These are phyloP conservation scores for Coemansia sp. DNA, from an alignment of 192 early-diverging fungal species.

Conservation along the genomic window DNA sequence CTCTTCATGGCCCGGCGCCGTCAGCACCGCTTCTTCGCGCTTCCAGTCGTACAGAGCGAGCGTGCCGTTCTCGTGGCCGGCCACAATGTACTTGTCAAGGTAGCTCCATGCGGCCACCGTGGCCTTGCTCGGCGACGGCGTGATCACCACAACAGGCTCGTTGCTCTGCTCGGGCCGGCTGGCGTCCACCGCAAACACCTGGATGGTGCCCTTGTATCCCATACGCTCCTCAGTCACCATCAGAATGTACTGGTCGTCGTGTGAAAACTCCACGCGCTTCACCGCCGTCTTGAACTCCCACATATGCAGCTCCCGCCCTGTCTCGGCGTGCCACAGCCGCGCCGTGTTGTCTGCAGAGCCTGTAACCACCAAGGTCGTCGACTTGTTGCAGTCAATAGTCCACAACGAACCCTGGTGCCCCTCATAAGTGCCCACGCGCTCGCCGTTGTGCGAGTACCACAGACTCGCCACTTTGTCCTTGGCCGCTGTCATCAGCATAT, in stretches of 20 bases:
- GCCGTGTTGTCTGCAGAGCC: constrained; percentile 90
- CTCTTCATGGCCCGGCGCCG: constrained; percentile 62
- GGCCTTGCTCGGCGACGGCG: constrained; percentile 76
- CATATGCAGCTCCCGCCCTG: constrained; percentile 85
- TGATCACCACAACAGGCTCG: constrained; percentile 73
- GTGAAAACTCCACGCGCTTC: constrained; percentile 84
- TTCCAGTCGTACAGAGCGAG: constrained; percentile 87
- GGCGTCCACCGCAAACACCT: constrained; percentile 76
- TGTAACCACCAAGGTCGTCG: constrained; percentile 74
- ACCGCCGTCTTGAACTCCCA: constrained; percentile 92
- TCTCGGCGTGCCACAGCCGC: constrained; percentile 90
- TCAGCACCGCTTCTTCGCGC: constrained; percentile 66
- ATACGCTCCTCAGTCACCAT: constrained; percentile 96
- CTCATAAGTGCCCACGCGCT: constrained; percentile 88
- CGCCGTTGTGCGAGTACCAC: constrained; percentile 98
- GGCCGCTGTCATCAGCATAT: constrained; percentile 90
- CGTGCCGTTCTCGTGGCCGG: constrained; percentile 90
- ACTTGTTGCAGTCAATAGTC: constrained; percentile 91
- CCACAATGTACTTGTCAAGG: constrained; percentile 91
- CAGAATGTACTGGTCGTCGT: constrained; percentile 84
- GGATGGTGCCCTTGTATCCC: constrained; percentile 85
- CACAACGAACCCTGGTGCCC: constrained; percentile 95
- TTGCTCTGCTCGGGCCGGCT: constrained; percentile 64
- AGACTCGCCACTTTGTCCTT: constrained; percentile 94
- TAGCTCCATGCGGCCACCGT: constrained; percentile 91